phyloP scores from a whole-genome alignment of 805 yeast genomes.

The Pichia exigua region DNA sequence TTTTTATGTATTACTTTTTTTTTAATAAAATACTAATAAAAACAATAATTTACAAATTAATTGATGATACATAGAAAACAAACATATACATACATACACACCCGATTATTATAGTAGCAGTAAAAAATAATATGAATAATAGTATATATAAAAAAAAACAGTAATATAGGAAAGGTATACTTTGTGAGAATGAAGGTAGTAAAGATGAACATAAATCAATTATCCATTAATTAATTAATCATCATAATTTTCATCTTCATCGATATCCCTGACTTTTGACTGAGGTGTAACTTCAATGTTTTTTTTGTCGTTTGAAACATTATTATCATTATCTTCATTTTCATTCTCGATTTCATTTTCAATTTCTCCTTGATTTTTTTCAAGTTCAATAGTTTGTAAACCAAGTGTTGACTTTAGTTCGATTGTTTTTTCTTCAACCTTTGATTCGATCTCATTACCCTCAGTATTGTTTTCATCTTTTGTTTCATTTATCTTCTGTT shows the following conservation, averaged over 20 bases:
- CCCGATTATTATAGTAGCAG: neutral
- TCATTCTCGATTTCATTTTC: neutral
- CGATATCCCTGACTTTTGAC: conserved; percentile 24
- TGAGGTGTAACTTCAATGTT: neutral
- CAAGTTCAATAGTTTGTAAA: neutral
- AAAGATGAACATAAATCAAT: neutral
- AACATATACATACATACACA: neutral
- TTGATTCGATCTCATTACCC: conserved; percentile 11
- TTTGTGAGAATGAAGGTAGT: neutral
- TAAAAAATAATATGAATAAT: neutral
- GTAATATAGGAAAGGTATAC: neutral
- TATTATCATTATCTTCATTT: neutral
- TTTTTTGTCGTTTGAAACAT: neutral
- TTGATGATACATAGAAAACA: neutral
- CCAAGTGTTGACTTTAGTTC: neutral
- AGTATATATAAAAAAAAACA: neutral
- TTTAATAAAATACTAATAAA: neutral
- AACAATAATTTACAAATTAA: neutral
- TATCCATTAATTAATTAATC: conserved; percentile 20
- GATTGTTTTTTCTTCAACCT: conserved; percentile 1
- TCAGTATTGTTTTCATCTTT: neutral
- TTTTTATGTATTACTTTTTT: neutral
- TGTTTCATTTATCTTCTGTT: neutral
- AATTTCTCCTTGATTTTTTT: neutral
- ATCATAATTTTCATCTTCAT: conserved; percentile 33